Evolutionary conservation across 2,329 filamentous ascomycete genomes (phyloP), one percentile per base, ranked within the genome.

Genomic region (Leptographium procerum): DNA sequence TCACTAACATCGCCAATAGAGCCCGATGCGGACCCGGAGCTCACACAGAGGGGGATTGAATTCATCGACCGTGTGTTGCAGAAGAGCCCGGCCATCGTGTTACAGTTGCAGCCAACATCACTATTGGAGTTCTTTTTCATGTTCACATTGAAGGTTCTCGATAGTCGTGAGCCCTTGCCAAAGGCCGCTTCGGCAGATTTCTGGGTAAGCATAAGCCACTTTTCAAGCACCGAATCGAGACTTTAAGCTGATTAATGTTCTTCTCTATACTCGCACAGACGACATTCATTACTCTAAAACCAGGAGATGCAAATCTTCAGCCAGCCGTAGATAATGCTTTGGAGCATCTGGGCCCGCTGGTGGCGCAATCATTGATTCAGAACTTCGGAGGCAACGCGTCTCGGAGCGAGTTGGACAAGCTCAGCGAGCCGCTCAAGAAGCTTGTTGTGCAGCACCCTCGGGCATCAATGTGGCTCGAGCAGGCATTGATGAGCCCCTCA

Each of bases 181-280:
- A 95, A 94, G 71, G 80, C 80, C 33, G 82, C 87, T 3, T 82
- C 89, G 1, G 82, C 85, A 10, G 83, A 87, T 31, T 88, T 95
- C 61, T 94, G 89, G 88, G 84, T 87, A 71, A 64, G 77, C 66
- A 40, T 24, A 11, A 2, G 8, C 1, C n/a, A 14, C 4, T 26
- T 26, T 19, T 28, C 10, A 9, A 40, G 13, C 19, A 26, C n/a
- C 6, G 10, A 4, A 22, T 26, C 5, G 11, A 26, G 1, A 10
- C 19, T 13, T 10, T 6, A 3, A 29, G 28, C 34, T 56, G 36
- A 33, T 31, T 34, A 47, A 34, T 40, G 19, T 33, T 53, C 31
- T n/a, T 11, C 29, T 53, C 28, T 43, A 1, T 3, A 7, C 4
- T 43, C 11, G 7, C 3, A 3, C 13, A 85, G 82, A 73, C 77